Conservation (phyloP, 2,329 filamentous ascomycete genomes). For the Aspergillus versicolor region DNA sequence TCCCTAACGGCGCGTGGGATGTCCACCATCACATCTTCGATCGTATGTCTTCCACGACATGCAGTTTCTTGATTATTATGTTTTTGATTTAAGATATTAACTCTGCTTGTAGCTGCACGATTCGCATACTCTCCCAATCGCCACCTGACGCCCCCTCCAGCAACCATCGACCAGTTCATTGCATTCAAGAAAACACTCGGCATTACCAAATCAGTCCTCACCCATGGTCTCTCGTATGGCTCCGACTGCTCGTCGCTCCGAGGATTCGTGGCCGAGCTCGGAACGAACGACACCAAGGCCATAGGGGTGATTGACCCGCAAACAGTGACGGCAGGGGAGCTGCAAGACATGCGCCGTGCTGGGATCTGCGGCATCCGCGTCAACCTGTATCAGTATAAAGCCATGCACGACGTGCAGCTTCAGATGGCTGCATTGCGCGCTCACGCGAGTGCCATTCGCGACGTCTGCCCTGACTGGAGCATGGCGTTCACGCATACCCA, state of each 20-base stretch:
- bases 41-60: constrained; percentile 18
- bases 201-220: constrained; percentile 37
- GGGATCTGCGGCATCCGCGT: constrained; percentile 38
- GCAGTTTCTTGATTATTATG: too few relatives aligned
- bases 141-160: constrained; percentile 30
- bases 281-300: constrained; percentile 23
- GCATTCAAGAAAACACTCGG: constrained; percentile 25
- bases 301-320: constrained; percentile 34
- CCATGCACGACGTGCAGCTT: constrained; percentile 37
- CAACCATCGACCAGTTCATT: constrained; percentile 25
- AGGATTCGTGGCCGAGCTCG: constrained; percentile 31
- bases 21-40: constrained; percentile 37
- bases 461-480: constrained; percentile 26
- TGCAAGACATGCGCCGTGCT: constrained; percentile 24
- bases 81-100: too few relatives aligned
- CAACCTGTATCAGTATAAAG: constrained; percentile 37
- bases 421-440: constrained; percentile 33
- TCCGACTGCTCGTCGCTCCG: constrained; percentile 36
- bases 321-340: constrained; percentile 20
- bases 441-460: constrained; percentile 25
- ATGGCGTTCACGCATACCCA: constrained; percentile 34
- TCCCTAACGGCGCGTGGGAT: constrained; percentile 33
- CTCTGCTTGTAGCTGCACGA: constrained; percentile 9
- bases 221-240: constrained; percentile 40
- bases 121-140: constrained; percentile 26